A percentile compares a stretch with the other conserved stretches of the same genome.
phyloP scores from a whole-genome alignment of 1,284 basidiomycete species.

The Cutaneotrichosporon sp. region DNA sequence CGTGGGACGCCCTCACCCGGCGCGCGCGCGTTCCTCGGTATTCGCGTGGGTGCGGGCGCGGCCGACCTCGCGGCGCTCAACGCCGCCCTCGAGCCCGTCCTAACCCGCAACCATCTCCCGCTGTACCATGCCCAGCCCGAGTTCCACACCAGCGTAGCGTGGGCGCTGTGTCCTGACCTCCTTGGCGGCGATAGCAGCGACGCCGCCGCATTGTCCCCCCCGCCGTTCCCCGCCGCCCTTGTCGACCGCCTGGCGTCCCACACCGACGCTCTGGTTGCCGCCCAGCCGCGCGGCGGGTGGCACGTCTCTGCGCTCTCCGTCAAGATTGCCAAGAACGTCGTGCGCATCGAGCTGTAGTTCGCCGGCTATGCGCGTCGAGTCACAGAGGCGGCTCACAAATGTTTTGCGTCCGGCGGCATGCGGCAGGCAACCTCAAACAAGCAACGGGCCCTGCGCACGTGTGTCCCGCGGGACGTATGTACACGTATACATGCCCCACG shows the following conservation, averaged over 20 bases:
- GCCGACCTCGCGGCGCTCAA: constrained; percentile 26
- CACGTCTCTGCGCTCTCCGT: constrained; percentile 24
- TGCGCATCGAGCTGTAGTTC: constrained; percentile 11
- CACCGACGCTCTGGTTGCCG: constrained; percentile 18
- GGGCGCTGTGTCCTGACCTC: constrained; percentile 24
- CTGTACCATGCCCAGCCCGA: constrained; percentile 41
- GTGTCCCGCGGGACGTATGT: too few species aligned
- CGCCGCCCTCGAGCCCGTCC: constrained; percentile 28
- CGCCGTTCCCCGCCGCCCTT: constrained; percentile 1
- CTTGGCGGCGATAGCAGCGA: not conserved
- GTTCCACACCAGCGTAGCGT: constrained; percentile 46
- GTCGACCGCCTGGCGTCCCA: not conserved
- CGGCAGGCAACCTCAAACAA: too few species aligned
- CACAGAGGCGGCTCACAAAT: too few species aligned
- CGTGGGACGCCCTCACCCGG: constrained; percentile 12
- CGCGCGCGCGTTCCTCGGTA: constrained; percentile 41
- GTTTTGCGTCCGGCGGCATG: too few species aligned
- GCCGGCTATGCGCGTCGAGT: too few species aligned
- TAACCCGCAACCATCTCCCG: constrained; percentile 32
- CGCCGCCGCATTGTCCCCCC: too few species aligned
- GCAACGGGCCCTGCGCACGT: too few species aligned
- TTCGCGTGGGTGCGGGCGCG: constrained; percentile 41
- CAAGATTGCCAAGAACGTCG: constrained; percentile 35
- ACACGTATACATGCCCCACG: too few species aligned
- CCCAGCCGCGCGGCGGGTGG: constrained; percentile 36